Percentiles rank a stretch among this genome's conserved stretches.
Conservation (phyloP, 805 yeast species). For the Priceomyces melissophilus region DNA sequence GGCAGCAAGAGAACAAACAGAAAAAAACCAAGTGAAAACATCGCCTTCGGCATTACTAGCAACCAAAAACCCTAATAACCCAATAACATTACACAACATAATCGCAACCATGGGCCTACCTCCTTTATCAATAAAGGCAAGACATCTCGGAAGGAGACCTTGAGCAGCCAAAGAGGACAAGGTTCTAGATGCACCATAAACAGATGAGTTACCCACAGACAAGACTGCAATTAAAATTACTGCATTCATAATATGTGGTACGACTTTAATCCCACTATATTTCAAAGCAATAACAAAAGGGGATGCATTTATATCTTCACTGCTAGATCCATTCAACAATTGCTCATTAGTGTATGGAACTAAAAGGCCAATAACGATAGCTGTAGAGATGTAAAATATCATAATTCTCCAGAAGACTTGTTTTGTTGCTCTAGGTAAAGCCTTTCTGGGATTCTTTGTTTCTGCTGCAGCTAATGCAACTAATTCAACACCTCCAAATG, state of each 20-base stretch:
- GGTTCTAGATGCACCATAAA: constrained; percentile 71
- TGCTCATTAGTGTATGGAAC: constrained; percentile 50
- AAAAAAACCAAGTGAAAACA: constrained; percentile 41
- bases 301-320: constrained; percentile 55
- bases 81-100: constrained; percentile 28
- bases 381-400: constrained; percentile 34
- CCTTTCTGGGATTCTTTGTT: constrained; percentile 34
- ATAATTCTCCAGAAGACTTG: constrained; percentile 44
- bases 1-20: constrained; percentile 39
- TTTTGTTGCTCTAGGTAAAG: constrained; percentile 40
- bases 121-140: constrained; percentile 37
- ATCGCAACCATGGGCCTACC: constrained; percentile 44
- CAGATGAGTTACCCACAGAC: constrained; percentile 75
- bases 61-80: constrained; percentile 38
- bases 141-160: constrained; percentile 58
- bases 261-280: constrained; percentile 57
- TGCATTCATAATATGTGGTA: constrained; percentile 72
- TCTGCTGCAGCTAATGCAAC: constrained; percentile 40
- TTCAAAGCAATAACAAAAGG: constrained; percentile 74
- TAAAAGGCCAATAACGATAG: constrained; percentile 33
- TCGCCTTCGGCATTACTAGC: constrained; percentile 26
- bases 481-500: constrained; percentile 36
- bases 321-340: constrained; percentile 47
- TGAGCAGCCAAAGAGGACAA: constrained; percentile 66
- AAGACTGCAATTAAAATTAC: constrained; percentile 69